A percentile compares a stretch with the other conserved stretches of the same genome.
Evolutionary conservation across 208 protist species (phyloP).

Genomic region (Trypanosoma congolense): DNA sequence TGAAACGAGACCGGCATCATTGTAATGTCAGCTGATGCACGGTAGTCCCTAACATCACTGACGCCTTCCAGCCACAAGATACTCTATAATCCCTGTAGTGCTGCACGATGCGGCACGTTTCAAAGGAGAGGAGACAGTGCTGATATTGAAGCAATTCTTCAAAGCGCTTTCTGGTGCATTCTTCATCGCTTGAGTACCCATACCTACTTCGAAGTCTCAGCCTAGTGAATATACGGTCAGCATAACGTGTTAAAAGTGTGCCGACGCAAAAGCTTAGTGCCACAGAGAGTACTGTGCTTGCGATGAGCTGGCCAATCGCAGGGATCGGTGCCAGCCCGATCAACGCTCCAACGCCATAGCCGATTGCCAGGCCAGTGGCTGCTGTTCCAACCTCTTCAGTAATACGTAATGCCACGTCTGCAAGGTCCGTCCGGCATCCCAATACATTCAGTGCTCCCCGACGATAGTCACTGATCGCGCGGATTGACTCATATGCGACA

Average conservation of each 20-base stretch:
- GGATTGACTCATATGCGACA: conserved; percentile 49
- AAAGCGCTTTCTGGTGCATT: conserved; percentile 49
- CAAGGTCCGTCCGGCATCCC: conserved; percentile 43
- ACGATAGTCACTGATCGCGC: conserved; percentile 43
- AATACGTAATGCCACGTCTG: conserved; percentile 49
- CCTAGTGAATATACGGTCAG: conserved; percentile 54
- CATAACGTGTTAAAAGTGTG: conserved; percentile 59
- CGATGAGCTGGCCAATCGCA: conserved; percentile 47
- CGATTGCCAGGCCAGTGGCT: conserved; percentile 49
- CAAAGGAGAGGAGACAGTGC: conserved; percentile 58
- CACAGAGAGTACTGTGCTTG: conserved; percentile 52
- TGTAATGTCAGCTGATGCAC: conserved; percentile 45
- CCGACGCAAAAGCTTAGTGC: conserved; percentile 47
- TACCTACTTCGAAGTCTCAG: conserved; percentile 58
- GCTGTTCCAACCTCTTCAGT: conserved; percentile 54
- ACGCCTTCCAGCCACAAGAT: conserved; percentile 65
- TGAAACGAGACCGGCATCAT: conserved; percentile 71
- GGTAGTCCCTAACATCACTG: conserved; percentile 64
- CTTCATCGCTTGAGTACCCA: conserved; percentile 49
- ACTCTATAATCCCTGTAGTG: conserved; percentile 77
- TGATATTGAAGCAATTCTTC: conserved; percentile 48
- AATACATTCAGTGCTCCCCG: conserved; percentile 49
- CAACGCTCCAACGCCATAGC: conserved; percentile 49
- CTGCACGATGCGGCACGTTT: conserved; percentile 60
- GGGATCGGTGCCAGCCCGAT: conserved; percentile 55